Evolutionary conservation across 768 basidiomycete species (phyloP).

Genomic region (Harrya chromipes): DNA sequence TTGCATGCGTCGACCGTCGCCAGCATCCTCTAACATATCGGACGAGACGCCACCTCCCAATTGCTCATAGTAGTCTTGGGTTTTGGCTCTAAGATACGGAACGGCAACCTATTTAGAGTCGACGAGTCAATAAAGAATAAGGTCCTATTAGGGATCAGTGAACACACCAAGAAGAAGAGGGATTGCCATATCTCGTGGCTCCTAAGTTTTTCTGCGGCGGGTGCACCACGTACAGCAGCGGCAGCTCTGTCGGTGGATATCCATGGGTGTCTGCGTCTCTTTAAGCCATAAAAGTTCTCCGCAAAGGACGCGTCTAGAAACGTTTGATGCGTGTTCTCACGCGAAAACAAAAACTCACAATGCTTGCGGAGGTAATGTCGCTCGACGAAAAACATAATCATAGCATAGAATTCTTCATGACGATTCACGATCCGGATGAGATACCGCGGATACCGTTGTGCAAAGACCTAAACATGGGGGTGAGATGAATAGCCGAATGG

Average conservation of each 20-base stretch:
- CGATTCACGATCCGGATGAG: slow-evolving; percentile 86
- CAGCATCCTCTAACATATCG: slow-evolving; percentile 60
- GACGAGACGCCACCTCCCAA: slow-evolving; percentile 76
- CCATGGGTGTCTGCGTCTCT: slow-evolving; percentile 68
- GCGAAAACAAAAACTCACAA: slow-evolving; percentile 45
- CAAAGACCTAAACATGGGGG: slow-evolving; percentile 68
- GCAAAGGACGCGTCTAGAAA: slow-evolving; percentile 84
- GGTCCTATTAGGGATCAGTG: not conserved
- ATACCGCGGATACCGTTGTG: slow-evolving; percentile 92
- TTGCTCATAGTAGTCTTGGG: slow-evolving; percentile 86
- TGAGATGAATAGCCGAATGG: not conserved
- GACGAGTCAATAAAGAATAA: slow-evolving; percentile 1
- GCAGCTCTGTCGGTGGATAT: slow-evolving; percentile 66
- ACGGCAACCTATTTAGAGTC: slow-evolving; percentile 57
- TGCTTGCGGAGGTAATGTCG: slow-evolving; percentile 85
- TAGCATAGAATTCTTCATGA: slow-evolving; percentile 95
- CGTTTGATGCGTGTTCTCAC: slow-evolving; percentile 1
- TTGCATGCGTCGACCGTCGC: slow-evolving; percentile 42
- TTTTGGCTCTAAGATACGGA: slow-evolving; percentile 87
- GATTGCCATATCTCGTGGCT: slow-evolving; percentile 70
- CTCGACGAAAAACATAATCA: slow-evolving; percentile 87
- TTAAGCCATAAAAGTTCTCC: slow-evolving; percentile 94
- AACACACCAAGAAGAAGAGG: slow-evolving; percentile 72
- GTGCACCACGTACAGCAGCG: slow-evolving; percentile 64
- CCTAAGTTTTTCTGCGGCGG: slow-evolving; percentile 63